Evolutionary conservation across 495 filamentous ascomycete species (phyloP).

Genomic region (Chaetomium tenue): DNA sequence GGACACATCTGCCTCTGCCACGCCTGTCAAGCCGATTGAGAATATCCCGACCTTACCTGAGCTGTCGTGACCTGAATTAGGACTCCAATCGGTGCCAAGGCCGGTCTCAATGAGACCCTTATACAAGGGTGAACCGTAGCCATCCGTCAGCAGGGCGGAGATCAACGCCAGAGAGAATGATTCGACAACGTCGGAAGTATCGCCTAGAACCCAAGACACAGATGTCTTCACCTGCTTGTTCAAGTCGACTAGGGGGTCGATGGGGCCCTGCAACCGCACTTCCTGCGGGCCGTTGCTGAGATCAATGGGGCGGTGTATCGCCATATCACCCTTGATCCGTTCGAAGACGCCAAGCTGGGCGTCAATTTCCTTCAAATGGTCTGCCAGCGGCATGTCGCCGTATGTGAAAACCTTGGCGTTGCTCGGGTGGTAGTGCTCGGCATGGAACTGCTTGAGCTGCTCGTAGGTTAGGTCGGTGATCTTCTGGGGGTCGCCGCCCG

Average conservation of each 20-base stretch:
- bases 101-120: constrained; percentile 86
- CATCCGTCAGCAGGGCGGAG: constrained; percentile 80
- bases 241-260: constrained; percentile 82
- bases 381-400: constrained; percentile 80
- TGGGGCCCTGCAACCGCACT: constrained; percentile 72
- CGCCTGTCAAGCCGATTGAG: constrained; percentile 84
- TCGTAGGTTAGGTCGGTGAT: constrained; percentile 93
- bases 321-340: constrained; percentile 62
- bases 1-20: constrained; percentile 71
- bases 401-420: constrained; percentile 95
- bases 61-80: constrained; percentile 86
- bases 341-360: constrained; percentile 68
- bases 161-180: constrained; percentile 80
- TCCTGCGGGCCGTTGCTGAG: constrained; percentile 63
- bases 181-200: constrained; percentile 76
- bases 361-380: constrained; percentile 76
- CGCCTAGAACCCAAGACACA: constrained; percentile 84
- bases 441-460: constrained; percentile 80
- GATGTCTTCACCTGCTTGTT: constrained; percentile 92
- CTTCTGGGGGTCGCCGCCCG: constrained; percentile 89
- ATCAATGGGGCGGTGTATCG: constrained; percentile 72
- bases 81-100: constrained; percentile 86
- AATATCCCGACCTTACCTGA: constrained; percentile 76
- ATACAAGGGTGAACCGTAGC: constrained; percentile 93
- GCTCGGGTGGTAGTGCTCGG: constrained; percentile 91